Base-by-base conservation (phyloP, 1,284 basidiomycete species). In the Sutorius eximius region DNA sequence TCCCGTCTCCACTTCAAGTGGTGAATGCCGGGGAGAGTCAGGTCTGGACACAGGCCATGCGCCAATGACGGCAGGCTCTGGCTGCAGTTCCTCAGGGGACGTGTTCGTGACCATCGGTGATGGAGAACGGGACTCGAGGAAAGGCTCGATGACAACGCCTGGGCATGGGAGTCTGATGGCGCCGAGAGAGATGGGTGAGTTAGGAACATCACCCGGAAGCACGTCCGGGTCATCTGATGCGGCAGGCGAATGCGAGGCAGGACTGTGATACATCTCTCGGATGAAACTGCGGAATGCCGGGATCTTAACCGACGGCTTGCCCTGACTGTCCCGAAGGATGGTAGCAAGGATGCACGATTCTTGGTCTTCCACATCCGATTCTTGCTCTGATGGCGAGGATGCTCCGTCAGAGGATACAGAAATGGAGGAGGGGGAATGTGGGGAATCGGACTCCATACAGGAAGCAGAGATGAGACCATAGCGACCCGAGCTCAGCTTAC, bases 351-450 rank as follows among this genome's bases (percentile, higher is more conserved):
- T 22, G 32, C 65, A 68, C 7, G 20, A 38, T 7, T 43, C 44
- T 7, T 78, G 70, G 59, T 85, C 83, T 61, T 87, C 83, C 44
- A 80, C 66, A 52, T 85, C 84, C 44, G 82, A 83, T 53, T 82
- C 80, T 47, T 72, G 70, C 24, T 77, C 77, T 2, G 76, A 77
- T 24, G 38, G 51, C 3, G 64, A 71, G 12, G 58, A 62, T 0
- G 52, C 55, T 1, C 32, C 58, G 22, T 72, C 69, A 0, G 66
- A 66, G 18, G 65, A 64, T 15, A 73, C 75, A 18, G 74, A 76
- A 20, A 71, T 61, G 22, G 73, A 77, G 29, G 73, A 75, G 16
- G 69, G 66, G 3, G 74, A 73, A 41, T 57, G 54, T 0, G 63
- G 48, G 5, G 75, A 77, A 33, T 73, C 70, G 2, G 66, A 71